phyloP scores from a whole-genome alignment of 306 rosid genomes.

The barrel medic (Medicago truncatula) region MtrunA17r5.0-ANR NC_053045.1:33642501-33643000 shows the following conservation, averaged over 20 bases:
- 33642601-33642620: conserved; percentile 4
- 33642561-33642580: conserved; percentile 4
- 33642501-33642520: conserved; percentile 39
- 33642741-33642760: not conserved
- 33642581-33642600: conserved; percentile 24
- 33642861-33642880: conserved; percentile 54
- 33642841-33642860: conserved; percentile 46
- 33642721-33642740: not conserved
- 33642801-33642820: not conserved
- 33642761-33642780: not conserved
- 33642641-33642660: not conserved
- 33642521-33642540: conserved; percentile 10
- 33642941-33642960: conserved; percentile 33
- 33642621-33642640: conserved; percentile 24
- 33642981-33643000: conserved; percentile 29
- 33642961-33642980: conserved; percentile 52
- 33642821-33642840: not conserved
- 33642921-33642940: conserved; percentile 58
- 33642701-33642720: not conserved
- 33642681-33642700: too few species aligned
- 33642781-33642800: not conserved
- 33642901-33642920: conserved; percentile 60
- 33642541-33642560: conserved; percentile 15
- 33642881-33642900: conserved; percentile 64
- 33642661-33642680: not conserved